Conservation (phyloP, 83 land plant genomes). For the Thuja plicata region DNA sequence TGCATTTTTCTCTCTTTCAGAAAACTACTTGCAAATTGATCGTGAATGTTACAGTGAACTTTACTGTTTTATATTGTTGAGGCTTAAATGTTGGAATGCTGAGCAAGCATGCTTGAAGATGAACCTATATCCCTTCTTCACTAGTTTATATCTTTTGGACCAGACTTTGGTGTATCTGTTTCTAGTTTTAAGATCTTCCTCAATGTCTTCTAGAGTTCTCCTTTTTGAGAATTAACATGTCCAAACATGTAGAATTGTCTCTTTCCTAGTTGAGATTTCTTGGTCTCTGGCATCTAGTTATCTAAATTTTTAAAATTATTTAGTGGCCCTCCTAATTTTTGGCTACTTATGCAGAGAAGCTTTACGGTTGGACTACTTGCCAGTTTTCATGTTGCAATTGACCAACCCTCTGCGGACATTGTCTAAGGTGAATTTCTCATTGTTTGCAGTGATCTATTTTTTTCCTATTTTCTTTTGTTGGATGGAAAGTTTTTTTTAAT, state of each 20-base stretch:
- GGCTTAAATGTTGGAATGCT: neutral
- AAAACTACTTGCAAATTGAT: neutral
- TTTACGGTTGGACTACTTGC: conserved; percentile 76
- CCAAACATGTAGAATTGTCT: neutral
- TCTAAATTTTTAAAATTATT: neutral
- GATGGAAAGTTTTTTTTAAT: neutral
- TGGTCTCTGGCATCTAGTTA: neutral
- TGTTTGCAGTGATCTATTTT: neutral
- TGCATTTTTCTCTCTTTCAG: neutral
- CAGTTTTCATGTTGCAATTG: conserved; percentile 56
- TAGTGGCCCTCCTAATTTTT: neutral
- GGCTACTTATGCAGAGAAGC: conserved; percentile 47
- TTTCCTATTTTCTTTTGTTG: neutral
- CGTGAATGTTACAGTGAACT: neutral
- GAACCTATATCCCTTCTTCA: neutral
- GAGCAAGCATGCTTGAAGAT: neutral
- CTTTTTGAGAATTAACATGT: neutral
- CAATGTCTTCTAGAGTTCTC: neutral
- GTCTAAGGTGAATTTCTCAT: conserved; percentile 63
- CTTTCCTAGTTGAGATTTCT: neutral
- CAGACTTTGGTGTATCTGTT: neutral
- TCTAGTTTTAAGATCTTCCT: neutral
- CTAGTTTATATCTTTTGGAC: neutral
- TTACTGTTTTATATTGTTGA: neutral
- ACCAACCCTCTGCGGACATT: conserved; percentile 66